Evolutionary conservation across 768 basidiomycete genomes (phyloP).

Genomic region (Phlegmacium glaucopus): DNA sequence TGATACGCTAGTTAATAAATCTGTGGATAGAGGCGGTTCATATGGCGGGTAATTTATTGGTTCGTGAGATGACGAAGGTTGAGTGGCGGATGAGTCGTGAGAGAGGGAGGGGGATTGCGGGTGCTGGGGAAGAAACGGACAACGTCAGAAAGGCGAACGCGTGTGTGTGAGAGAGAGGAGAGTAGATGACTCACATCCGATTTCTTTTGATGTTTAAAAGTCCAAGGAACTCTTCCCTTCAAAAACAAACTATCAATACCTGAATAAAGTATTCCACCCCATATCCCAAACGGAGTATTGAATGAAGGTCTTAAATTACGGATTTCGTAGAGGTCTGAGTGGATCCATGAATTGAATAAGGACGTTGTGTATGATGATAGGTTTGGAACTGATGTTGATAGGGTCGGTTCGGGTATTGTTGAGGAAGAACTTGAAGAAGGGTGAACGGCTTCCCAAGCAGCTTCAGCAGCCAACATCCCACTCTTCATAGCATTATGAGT

Average conservation of each 20-base stretch:
- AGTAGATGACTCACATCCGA: constrained; percentile 12
- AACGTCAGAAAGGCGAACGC: not conserved
- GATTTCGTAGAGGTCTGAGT: constrained; percentile 83
- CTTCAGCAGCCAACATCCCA: constrained; percentile 94
- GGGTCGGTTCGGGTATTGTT: no score
- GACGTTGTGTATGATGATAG: constrained; percentile 71
- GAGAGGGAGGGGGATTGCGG: constrained; percentile 24
- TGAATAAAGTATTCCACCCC: constrained; percentile 86
- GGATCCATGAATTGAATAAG: constrained; percentile 79
- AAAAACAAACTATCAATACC: constrained; percentile 85
- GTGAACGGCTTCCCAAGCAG: constrained; percentile 65
- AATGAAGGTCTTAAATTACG: constrained; percentile 92
- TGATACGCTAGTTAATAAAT: constrained; percentile 85
- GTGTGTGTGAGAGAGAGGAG: not conserved
- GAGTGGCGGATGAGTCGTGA: constrained; percentile 69
- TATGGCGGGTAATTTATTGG: constrained; percentile 86
- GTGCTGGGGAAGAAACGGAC: not conserved
- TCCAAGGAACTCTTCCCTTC: constrained; percentile 89
- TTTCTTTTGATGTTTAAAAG: constrained; percentile 64
- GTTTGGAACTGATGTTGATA: constrained; percentile 36
- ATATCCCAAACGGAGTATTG: constrained; percentile 72
- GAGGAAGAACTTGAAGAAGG: constrained; percentile 11
- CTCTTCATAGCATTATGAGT: constrained; percentile 99
- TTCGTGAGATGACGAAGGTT: constrained; percentile 56
- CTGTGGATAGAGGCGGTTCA: constrained; percentile 88